Base-by-base conservation (phyloP, 2,329 filamentous ascomycete genomes). In the Aspergillus puulaauensis region DNA sequence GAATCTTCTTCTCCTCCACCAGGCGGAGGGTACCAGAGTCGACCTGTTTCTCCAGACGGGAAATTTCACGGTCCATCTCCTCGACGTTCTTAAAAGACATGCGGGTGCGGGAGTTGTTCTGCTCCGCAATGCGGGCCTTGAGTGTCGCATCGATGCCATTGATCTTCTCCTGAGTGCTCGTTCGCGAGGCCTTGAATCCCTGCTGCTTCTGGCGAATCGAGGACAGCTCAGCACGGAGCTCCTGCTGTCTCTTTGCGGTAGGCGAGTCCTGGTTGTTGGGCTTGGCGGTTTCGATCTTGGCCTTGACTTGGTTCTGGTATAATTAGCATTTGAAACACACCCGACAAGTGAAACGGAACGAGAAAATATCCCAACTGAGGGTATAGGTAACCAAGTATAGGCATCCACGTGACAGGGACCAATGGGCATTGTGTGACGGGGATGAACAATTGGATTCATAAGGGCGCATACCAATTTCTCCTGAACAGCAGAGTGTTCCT, bases 1-100 rank as follows among this genome's bases (percentile, higher is more conserved):
- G 83, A 8, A 91, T 88, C 84, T 97, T 98, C 83, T 91, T 96
- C 85, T 98, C 95, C 68, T 99, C 95, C 11, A 98, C 95, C 52
- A 99, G 82, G 80, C 93, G 96, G 89, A 99, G 93, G 74, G 85
- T 89, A 64, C 93, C 93, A 37, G 87, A 85, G 75, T 96, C 90
- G 67, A 98, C 92, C 74, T 93, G 85, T 77, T 88, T 88, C 65
- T 96, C 90, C 54, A 97, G 86, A 52, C 82, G 82, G 59, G 85
- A 83, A 68, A 98, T 95, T 77, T 95, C 86, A 62, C 83, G 82
- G 75, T 98, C 91, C 64, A 99, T 80, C 62, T 98, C 95, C 57
- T 96, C 93, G 54, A 86, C 85, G 67, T 82, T 91, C 85, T 95
- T 96, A 86, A 89, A 98, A 53, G 86, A 81, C 60, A 96, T 83